Base-by-base conservation (phyloP, 805 yeast species). In the Yarrowia bubula region DNA sequence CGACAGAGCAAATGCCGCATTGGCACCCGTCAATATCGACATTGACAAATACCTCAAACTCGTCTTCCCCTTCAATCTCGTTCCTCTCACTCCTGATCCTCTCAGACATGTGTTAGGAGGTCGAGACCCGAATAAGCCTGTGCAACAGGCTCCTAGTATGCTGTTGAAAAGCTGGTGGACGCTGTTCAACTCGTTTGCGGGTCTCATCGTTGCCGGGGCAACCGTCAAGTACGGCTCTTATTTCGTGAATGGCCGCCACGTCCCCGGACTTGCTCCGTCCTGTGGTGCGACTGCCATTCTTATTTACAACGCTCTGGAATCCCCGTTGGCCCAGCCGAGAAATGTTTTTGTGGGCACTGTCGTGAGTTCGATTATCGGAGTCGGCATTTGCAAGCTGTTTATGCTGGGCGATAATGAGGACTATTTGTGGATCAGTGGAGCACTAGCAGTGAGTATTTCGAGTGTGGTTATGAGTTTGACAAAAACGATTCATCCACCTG, bases 401-500 rank as follows among this genome's bases (percentile, higher is more conserved):
- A 75, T 76, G 73, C 74, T 85, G 41, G 73, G 80, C 35, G 67
- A 71, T 2, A 85, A 86, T 1, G 72, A 75, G 43, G 75, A 80
- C 32, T 77, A 84, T 71, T 77, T 82, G 67, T 86, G 87, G 82
- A 77, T 84, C 8, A 78, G 81, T 15, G 90, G 86, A 1, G 86
- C 87, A 0, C 70, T 86, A 35, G 76, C 85, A 42, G 87, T 85
- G 8, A 86, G 81, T 0, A 66, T 84, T 5, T 70, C 87, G 1
- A 81, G 86, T 8, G 84, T 83, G 10, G 72, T 75, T 2, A 85
- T 85, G 88, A 74, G 81, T 13, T 67, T 84, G 0, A 72, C 80
- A 5, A 84, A 84, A 67, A 81, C 86, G 66, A 82, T 85, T 1
- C 90, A 87, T 71, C 91, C 91, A 0, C 91, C 91, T 0, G 86